These are phyloP conservation scores for Bryoglossum gracile DNA, from an alignment of 495 filamentous ascomycete species.

Conservation along the genomic window DNA sequence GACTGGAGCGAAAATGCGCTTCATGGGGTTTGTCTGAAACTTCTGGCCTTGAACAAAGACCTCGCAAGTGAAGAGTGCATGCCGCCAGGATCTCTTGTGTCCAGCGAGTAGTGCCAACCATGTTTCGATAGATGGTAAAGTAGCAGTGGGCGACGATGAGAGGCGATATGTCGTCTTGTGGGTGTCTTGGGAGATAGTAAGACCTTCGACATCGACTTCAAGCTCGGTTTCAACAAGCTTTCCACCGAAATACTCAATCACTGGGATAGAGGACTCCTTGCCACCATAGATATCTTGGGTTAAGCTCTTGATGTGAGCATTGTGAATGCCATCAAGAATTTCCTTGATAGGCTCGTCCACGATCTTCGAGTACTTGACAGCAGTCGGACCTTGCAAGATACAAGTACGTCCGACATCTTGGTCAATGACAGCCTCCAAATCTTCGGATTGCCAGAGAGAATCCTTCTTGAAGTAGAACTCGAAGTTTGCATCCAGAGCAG, in stretches of 20 bases:
- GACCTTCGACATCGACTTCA: conserved; percentile 65
- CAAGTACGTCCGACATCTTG: conserved; percentile 93
- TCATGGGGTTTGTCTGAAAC: conserved; percentile 94
- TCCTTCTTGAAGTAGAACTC: conserved; percentile 99
- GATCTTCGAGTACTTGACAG: conserved; percentile 78
- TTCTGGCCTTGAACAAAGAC: conserved; percentile 92
- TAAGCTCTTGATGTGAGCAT: conserved; percentile 72
- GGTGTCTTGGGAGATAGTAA: conserved; percentile 66
- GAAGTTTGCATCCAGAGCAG: conserved; percentile 86
- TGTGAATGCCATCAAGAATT: conserved; percentile 83
- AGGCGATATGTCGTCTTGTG: conserved; percentile 76
- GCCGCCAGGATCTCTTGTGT: conserved; percentile 75
- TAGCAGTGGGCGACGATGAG: conserved; percentile 56
- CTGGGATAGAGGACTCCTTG: conserved; percentile 66
- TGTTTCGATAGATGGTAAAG: conserved; percentile 66
- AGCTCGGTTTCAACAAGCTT: conserved; percentile 57
- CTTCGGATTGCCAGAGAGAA: conserved; percentile 98
- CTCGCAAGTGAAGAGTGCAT: conserved; percentile 95
- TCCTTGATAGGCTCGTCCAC: conserved; percentile 91
- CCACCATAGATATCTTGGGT: conserved; percentile 72
- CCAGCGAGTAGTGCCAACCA: conserved; percentile 93
- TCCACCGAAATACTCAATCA: conserved; percentile 92
- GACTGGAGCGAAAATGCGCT: conserved; percentile 77
- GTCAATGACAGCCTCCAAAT: conserved; percentile 87
- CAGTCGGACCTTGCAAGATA: conserved; percentile 93